phyloP scores from a whole-genome alignment of 768 basidiomycete genomes.

The Tremella yokohamensis region DNA sequence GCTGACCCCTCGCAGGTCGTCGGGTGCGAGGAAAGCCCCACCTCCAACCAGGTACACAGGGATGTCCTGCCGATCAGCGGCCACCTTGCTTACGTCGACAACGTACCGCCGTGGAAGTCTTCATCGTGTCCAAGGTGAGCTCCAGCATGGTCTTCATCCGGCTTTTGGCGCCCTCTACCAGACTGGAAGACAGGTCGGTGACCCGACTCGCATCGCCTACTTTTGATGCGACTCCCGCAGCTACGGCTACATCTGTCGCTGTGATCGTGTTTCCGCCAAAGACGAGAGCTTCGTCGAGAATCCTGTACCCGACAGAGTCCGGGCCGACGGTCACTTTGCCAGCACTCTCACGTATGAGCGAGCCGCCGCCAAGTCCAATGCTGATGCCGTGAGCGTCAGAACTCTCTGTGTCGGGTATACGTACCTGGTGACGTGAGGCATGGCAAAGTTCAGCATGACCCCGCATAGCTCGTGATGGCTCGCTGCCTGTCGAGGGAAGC shows the following conservation, averaged over 20 bases:
- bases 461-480: constrained; percentile 18
- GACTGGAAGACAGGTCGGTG: constrained; percentile 34
- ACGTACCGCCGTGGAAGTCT: constrained; percentile 49
- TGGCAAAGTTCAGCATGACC: constrained; percentile 14
- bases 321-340: constrained; percentile 59
- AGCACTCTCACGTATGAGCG: constrained; percentile 51
- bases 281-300: constrained; percentile 54
- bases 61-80: constrained; percentile 56
- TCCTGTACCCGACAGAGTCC: constrained; percentile 61
- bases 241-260: constrained; percentile 62
- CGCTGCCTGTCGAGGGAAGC: constrained; percentile 20
- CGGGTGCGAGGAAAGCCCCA: constrained; percentile 61
- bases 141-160: constrained; percentile 55
- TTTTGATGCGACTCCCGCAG: constrained; percentile 41
- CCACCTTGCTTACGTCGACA: not conserved
- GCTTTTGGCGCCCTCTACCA: constrained; percentile 51
- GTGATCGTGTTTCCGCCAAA: constrained; percentile 62
- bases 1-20: constrained; percentile 57
- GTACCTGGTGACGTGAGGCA: constrained; percentile 15
- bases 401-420: not conserved
- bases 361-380: constrained; percentile 55
- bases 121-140: constrained; percentile 61
- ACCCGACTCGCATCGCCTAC: constrained; percentile 44
- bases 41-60: constrained; percentile 65
- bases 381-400: not conserved